These are phyloP conservation scores for Priceomyces haplophilus DNA, from an alignment of 805 yeast species.

Conservation along the genomic window DNA sequence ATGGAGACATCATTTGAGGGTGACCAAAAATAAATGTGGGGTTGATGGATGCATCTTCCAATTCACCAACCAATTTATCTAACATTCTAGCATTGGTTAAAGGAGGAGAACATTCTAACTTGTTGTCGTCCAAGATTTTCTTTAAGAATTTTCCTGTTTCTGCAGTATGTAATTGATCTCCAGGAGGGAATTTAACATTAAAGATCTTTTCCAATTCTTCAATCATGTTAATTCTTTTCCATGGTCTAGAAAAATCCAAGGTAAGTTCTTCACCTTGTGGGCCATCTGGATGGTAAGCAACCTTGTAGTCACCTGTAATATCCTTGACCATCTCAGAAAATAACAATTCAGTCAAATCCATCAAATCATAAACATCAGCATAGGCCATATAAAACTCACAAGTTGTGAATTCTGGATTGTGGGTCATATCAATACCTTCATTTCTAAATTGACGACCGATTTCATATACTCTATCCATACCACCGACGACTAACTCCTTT, in stretches of 20 bases:
- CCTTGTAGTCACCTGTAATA: slow-evolving; percentile 83
- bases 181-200: slow-evolving; percentile 90
- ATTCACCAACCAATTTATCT: slow-evolving; percentile 95
- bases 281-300: slow-evolving; percentile 91
- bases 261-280: slow-evolving; percentile 77
- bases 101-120: slow-evolving; percentile 87
- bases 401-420: slow-evolving; percentile 98
- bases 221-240: slow-evolving; percentile 98
- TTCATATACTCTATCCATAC: slow-evolving; percentile 96
- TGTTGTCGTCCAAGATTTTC: slow-evolving; percentile 70
- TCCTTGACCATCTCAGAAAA: slow-evolving; percentile 97
- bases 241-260: slow-evolving; percentile 89
- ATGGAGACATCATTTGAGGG: slow-evolving; percentile 99
- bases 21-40: slow-evolving; percentile 98
- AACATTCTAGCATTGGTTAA: slow-evolving; percentile 98
- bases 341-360: slow-evolving; percentile 90
- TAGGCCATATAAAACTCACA: slow-evolving; percentile 98
- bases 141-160: slow-evolving; percentile 91
- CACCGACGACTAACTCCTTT: slow-evolving; percentile 96
- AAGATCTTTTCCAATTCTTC: slow-evolving; percentile 87
- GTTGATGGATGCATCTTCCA: slow-evolving; percentile 90
- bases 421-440: slow-evolving; percentile 98
- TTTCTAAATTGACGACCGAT: slow-evolving; percentile 98
- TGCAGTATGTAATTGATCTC: slow-evolving; percentile 88
- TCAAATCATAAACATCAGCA: slow-evolving; percentile 93